Evolutionary conservation across 2,329 filamentous ascomycete species (phyloP).

Genomic region (Colletotrichum cuscutae): DNA sequence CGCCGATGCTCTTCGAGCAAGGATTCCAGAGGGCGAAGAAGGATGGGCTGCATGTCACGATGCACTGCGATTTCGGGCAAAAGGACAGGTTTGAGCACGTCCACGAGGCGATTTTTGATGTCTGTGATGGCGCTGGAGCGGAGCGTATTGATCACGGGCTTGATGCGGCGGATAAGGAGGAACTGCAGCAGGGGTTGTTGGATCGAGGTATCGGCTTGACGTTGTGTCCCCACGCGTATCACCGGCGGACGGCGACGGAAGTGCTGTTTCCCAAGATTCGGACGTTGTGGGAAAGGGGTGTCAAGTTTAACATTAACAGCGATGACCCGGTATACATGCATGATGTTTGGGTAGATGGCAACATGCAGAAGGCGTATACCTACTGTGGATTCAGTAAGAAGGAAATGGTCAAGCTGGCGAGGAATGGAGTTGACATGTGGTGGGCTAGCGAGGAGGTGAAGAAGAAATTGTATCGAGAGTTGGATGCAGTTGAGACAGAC

Average conservation of each 20-base stretch:
- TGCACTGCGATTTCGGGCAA: constrained; percentile 63
- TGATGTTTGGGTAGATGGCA: constrained; percentile 59
- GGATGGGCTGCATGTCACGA: constrained; percentile 57
- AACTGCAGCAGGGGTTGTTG: constrained; percentile 69
- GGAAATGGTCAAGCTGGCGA: constrained; percentile 54
- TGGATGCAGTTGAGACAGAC: constrained; percentile 35
- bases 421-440: constrained; percentile 55
- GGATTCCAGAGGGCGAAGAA: constrained; percentile 47
- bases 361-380: constrained; percentile 54
- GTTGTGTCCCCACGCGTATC: constrained; percentile 69
- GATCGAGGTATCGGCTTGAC: constrained; percentile 70
- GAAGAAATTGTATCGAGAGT: constrained; percentile 38
- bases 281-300: constrained; percentile 69
- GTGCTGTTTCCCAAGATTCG: constrained; percentile 61
- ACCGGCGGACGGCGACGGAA: constrained; percentile 52
- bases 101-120: constrained; percentile 45
- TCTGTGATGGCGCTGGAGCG: constrained; percentile 52
- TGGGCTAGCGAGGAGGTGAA: constrained; percentile 57
- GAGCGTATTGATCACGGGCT: constrained; percentile 82
- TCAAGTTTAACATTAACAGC: constrained; percentile 78
- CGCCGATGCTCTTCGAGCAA: constrained; percentile 55
- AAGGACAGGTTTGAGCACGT: constrained; percentile 58
- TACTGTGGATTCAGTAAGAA: constrained; percentile 51
- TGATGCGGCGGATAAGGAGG: constrained; percentile 68
- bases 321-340: constrained; percentile 77